These are phyloP conservation scores for Cladobotryum protrusum DNA, from an alignment of 2,329 filamentous ascomycete species.

Conservation along the genomic window DNA sequence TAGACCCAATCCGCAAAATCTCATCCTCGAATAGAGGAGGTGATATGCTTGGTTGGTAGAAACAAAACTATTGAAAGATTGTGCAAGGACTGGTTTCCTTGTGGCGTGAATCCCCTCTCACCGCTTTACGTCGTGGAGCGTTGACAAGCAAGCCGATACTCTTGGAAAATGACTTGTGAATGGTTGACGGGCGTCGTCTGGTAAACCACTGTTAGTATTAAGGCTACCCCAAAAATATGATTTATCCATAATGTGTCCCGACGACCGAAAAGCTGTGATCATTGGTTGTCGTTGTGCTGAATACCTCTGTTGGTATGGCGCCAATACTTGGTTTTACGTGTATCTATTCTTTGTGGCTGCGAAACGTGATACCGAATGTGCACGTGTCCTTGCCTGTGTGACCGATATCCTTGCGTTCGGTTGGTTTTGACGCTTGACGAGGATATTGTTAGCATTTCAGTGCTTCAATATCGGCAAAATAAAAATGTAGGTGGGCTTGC, in stretches of 20 bases:
- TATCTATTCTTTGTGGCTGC: neutral
- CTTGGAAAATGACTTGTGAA: neutral
- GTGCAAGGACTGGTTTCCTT: neutral
- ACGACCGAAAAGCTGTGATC: neutral
- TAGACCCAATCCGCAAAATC: too few relatives aligned
- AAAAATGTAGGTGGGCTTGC: too few relatives aligned
- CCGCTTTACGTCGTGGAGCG: constrained; percentile 9
- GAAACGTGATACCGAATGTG: constrained; percentile 2
- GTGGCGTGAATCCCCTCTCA: constrained; percentile 3
- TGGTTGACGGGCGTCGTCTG: neutral
- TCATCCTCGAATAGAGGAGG: too few relatives aligned
- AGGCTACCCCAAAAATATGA: neutral
- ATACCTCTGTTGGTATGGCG: neutral
- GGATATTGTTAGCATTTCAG: too few relatives aligned
- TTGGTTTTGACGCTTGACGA: neutral
- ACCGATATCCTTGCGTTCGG: neutral
- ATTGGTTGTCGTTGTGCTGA: neutral
- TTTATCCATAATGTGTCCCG: neutral
- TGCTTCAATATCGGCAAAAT: too few relatives aligned
- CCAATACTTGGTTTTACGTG: neutral
- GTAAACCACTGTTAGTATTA: neutral
- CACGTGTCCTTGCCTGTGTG: constrained; percentile 2
- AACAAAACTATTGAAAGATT: too few relatives aligned
- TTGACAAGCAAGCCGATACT: constrained; percentile 10
- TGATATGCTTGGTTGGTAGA: too few relatives aligned